These are phyloP conservation scores for Clonostachys sp. DNA, from an alignment of 2,329 filamentous ascomycete genomes.

Conservation along the genomic window DNA sequence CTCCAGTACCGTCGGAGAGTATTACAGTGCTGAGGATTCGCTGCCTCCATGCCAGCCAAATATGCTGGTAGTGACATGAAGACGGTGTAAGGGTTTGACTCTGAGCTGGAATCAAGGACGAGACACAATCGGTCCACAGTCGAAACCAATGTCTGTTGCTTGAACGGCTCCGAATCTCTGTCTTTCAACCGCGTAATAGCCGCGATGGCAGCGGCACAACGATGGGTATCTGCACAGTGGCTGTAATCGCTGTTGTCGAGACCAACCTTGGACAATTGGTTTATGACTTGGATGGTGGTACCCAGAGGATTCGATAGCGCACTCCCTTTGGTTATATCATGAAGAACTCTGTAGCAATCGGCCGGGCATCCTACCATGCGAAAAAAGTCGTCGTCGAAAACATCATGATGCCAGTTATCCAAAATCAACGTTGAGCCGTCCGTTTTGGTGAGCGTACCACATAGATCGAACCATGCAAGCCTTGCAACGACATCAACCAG, in stretches of 20 bases:
- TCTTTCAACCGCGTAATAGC: too few species aligned
- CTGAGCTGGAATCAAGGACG: conserved; percentile 19
- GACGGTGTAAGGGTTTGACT: conserved; percentile 27
- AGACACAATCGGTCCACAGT: conserved; percentile 27
- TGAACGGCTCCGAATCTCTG: too few species aligned
- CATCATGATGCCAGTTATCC: conserved; percentile 31
- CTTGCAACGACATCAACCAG: conserved; percentile 29
- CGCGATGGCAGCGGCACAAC: too few species aligned
- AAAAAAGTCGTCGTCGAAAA: conserved; percentile 23
- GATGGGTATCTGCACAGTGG: too few species aligned
- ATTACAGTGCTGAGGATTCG: conserved; percentile 20
- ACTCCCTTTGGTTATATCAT: conserved; percentile 18
- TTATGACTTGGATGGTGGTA: too few species aligned
- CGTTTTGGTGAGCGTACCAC: conserved; percentile 15
- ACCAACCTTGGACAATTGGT: too few species aligned
- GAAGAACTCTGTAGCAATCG: conserved; percentile 28
- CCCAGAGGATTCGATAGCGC: too few species aligned
- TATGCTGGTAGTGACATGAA: conserved; percentile 30
- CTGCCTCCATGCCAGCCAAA: conserved; percentile 27
- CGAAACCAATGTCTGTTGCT: conserved; percentile 12
- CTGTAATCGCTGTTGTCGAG: too few species aligned
- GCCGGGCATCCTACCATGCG: conserved; percentile 26
- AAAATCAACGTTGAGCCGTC: conserved; percentile 21
- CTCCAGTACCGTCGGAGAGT: conserved; percentile 28
- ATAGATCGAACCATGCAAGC: conserved; percentile 33